Evolutionary conservation across 2,329 filamentous ascomycete genomes (phyloP), one percentile per base, ranked within the genome.

Genomic region (Monosporascus cannonballus): DNA sequence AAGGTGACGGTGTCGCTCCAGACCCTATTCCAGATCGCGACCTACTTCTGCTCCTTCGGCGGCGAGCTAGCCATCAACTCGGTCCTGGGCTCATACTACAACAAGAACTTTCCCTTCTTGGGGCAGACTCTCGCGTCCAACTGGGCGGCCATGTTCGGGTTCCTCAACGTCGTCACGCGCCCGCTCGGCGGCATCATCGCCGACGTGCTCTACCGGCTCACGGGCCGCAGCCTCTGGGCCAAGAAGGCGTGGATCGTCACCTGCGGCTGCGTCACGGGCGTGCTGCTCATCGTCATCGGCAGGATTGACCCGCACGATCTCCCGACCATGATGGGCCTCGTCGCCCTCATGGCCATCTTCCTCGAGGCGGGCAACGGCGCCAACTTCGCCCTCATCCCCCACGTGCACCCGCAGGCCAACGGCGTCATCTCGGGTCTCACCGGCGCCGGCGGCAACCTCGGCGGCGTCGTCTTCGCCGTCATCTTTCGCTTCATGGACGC

Each of bases 331-430:
- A 84, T 94, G 52, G 89, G 88, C 1, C 81, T 96, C 6, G 74
- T 95, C 8, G 85, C 86, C 1, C 79, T 89, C 9, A 79, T 91
- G 73, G 89, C 88, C 1, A 78, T 96, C 66, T 96, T 96, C 73
- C 72, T 91, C 44, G 90, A 95, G 68, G 89, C 87, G 2, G 85
- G 85, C 42, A 96, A 96, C 66, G 92, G 92, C 0, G 85, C 89
- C 41, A 94, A 89, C 72, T 96, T 94, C 69, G 83, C 89, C 0
- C 78, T 96, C 6, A 86, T 96, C 24, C 90, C 91, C 3, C 92
- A 96, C 66, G 86, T 96, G 1, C 87, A 92, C 69, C 89, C 90
- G 1, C 80, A 79, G 55, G 89, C 90, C 55, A 96, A 96, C 69
- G 91, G 90, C 15, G 67, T 80, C 52, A 79, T 96, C 6, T 89